These are phyloP conservation scores for Naganishia sp. DNA, from an alignment of 1,284 basidiomycete genomes.

Conservation along the genomic window DNA sequence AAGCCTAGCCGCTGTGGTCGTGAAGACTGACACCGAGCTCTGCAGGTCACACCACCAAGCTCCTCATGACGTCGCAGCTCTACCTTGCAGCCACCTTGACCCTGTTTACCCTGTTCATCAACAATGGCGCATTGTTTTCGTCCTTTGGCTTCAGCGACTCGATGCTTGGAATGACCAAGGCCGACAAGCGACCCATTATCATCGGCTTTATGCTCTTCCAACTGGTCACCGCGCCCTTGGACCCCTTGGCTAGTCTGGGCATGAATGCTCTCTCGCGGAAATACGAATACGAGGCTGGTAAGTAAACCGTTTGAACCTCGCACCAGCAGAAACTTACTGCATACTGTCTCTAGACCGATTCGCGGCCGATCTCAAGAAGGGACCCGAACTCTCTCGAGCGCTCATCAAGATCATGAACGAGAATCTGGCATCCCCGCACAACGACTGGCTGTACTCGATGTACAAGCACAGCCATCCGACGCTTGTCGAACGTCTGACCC, in stretches of 20 bases:
- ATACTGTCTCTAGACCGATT: slow-evolving; percentile 45
- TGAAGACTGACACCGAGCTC: background rate
- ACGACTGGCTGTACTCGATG: slow-evolving; percentile 88
- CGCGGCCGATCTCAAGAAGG: slow-evolving; percentile 48
- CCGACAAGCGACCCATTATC: slow-evolving; percentile 69
- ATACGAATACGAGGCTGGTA: slow-evolving; percentile 89
- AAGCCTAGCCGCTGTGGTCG: background rate
- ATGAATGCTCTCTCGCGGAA: slow-evolving; percentile 78
- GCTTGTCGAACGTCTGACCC: slow-evolving; percentile 71
- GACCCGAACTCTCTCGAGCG: slow-evolving; percentile 72
- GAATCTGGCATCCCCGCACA: slow-evolving; percentile 87
- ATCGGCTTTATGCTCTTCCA: slow-evolving; percentile 86
- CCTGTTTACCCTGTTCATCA: slow-evolving; percentile 88
- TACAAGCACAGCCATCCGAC: slow-evolving; percentile 93
- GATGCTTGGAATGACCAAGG: slow-evolving; percentile 54
- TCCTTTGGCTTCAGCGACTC: slow-evolving; percentile 80
- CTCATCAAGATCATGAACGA: slow-evolving; percentile 81
- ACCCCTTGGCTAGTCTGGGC: slow-evolving; percentile 71
- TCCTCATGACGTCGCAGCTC: slow-evolving; percentile 79
- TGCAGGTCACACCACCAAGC: slow-evolving; percentile 76
- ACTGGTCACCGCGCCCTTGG: slow-evolving; percentile 80
- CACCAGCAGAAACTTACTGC: background rate
- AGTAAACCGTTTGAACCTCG: slow-evolving; percentile 57
- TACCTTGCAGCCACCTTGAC: slow-evolving; percentile 85
- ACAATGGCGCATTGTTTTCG: slow-evolving; percentile 75